Evolutionary conservation across 148 eudicot genomes (phyloP), one percentile per base, ranked within the genome.

Genomic region (Camellia japonica): DNA sequence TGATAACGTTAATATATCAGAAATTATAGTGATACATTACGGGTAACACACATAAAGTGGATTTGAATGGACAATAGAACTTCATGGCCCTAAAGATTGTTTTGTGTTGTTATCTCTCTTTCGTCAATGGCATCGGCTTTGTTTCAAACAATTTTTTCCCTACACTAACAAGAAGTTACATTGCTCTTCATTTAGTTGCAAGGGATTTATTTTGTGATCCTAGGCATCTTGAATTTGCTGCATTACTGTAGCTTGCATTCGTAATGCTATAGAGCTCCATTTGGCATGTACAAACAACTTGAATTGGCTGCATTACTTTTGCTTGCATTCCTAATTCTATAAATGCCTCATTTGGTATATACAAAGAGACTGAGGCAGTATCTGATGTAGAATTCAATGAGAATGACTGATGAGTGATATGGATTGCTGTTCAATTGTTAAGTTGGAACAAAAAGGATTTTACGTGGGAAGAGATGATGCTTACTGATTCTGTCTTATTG

Each of bases 1-100:
- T 67, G 43, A 19, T 42, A 30, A 20, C 14, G n/a, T 38, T 13
- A 16, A 67, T 67, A 78, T 5, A 9, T 49, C 70, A 20, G 47
- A 10, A 68, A n/a, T 70, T 19, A 46, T 46, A 52, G 30, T 47
- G 56, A 46, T 16, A 43, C 20, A 16, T 68, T 68, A 7, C 11
- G 43, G 38, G 54, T 76, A 65, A 47, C 69, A 61, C 12, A 20
- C 59, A n/a, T 61, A 13, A 68, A 42, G 55, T 75, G 42, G 66
- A 42, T 51, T 74, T 73, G 7, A 7, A 18, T 61, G 49, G 71
- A 68, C 14, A 46, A 44, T 68, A 68, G 12, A 42, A 16, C 18
- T 14, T 16, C 72, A 68, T 41, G n/a, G 9, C 72, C 63, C 62
- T 74, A 42, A 74, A 74, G 51, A 74, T 59, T 30, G 9, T 74